phyloP scores from a whole-genome alignment of 495 filamentous ascomycete genomes.

The Neurospora sp. region DNA sequence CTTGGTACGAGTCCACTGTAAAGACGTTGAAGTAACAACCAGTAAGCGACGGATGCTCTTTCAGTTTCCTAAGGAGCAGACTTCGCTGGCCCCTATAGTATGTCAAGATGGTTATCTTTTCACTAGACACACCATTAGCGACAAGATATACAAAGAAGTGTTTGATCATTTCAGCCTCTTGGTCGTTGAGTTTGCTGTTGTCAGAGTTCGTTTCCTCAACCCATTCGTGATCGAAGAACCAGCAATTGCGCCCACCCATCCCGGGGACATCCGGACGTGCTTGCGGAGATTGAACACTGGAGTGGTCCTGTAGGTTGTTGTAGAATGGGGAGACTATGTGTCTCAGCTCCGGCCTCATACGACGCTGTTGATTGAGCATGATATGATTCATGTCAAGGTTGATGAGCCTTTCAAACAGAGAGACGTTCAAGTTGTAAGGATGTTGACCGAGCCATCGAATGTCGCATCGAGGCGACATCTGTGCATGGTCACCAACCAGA shows the following conservation, averaged over 20 bases:
- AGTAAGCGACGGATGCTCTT: slow-evolving; percentile 37
- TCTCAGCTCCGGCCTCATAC: slow-evolving; percentile 64
- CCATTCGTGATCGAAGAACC: slow-evolving; percentile 64
- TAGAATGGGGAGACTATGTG: slow-evolving; percentile 54
- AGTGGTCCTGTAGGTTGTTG: slow-evolving; percentile 56
- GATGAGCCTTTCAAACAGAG: slow-evolving; percentile 54
- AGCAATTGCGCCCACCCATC: slow-evolving; percentile 62
- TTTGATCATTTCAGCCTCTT: slow-evolving; percentile 71
- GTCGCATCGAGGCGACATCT: slow-evolving; percentile 38
- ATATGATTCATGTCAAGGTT: slow-evolving; percentile 54
- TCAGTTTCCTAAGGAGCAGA: slow-evolving; percentile 44
- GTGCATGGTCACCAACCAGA: slow-evolving; percentile 46
- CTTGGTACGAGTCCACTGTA: slow-evolving; percentile 91
- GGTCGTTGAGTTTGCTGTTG: slow-evolving; percentile 58
- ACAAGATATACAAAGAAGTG: slow-evolving; percentile 63
- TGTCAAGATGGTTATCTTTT: slow-evolving; percentile 73
- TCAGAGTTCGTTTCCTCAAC: slow-evolving; percentile 54
- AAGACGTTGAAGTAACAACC: slow-evolving; percentile 50
- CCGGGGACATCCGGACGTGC: slow-evolving; percentile 56
- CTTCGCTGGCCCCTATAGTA: slow-evolving; percentile 87
- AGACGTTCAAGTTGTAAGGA: slow-evolving; percentile 46
- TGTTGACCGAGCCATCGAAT: slow-evolving; percentile 60
- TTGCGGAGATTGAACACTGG: slow-evolving; percentile 40
- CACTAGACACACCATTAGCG: slow-evolving; percentile 46
- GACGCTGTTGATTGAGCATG: slow-evolving; percentile 53